phyloP scores from a whole-genome alignment of 1,284 basidiomycete species.

The Rhodotorula sp. region DNA sequence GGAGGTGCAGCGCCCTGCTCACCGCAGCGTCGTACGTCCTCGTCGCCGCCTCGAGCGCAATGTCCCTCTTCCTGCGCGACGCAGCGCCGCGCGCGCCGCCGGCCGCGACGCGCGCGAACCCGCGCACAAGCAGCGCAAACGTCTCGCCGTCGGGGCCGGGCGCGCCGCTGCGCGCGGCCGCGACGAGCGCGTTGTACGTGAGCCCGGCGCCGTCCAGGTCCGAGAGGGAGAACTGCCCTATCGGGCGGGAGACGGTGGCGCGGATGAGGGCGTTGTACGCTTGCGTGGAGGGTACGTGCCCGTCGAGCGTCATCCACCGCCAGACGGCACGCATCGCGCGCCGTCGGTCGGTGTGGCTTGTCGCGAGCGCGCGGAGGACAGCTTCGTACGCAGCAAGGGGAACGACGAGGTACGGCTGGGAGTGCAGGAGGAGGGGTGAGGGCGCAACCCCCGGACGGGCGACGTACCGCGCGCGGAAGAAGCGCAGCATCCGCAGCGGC shows the following conservation, averaged over 20 bases:
- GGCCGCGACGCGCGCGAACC: slow-evolving; percentile 27
- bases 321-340: slow-evolving; percentile 5
- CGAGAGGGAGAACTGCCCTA: background rate
- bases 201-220: slow-evolving; percentile 33
- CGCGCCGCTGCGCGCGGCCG: background rate
- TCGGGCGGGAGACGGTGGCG: slow-evolving; percentile 16
- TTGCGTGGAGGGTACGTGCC: slow-evolving; percentile 9
- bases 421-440: background rate
- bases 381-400: slow-evolving; percentile 26
- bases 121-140: slow-evolving; percentile 32
- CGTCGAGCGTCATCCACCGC: slow-evolving; percentile 18
- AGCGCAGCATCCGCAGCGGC: slow-evolving; percentile 17
- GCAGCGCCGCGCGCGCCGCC: background rate
- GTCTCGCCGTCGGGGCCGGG: slow-evolving; percentile 29
- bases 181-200: slow-evolving; percentile 30
- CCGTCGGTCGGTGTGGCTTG: slow-evolving; percentile 16
- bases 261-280: slow-evolving; percentile 36
- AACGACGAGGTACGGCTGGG: slow-evolving; percentile 13
- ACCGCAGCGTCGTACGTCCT: slow-evolving; percentile 19
- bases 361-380: slow-evolving; percentile 25
- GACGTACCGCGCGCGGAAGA: slow-evolving; percentile 30
- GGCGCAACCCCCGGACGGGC: background rate
- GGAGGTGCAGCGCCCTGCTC: background rate
- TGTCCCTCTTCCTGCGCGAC: background rate
- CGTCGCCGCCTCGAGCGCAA: slow-evolving; percentile 21